Conservation (phyloP, 192 early-diverging fungal species). For the Paraglomus brasilianum region DNA sequence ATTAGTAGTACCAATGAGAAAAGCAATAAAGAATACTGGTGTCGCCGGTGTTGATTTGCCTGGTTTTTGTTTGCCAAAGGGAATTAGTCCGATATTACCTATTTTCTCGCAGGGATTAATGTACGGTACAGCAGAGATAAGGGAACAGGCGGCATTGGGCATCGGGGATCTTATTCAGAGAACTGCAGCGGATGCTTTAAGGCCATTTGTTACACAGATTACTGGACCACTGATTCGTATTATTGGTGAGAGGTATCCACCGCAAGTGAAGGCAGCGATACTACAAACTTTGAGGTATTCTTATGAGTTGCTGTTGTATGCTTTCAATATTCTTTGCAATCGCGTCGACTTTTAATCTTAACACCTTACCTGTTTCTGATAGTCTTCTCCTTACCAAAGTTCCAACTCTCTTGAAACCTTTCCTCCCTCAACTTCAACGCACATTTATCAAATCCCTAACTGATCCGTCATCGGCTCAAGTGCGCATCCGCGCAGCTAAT, state of each 20-base stretch:
- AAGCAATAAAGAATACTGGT: constrained; percentile 62
- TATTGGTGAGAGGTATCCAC: constrained; percentile 89
- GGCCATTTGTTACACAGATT: constrained; percentile 91
- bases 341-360: neutral
- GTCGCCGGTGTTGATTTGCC: constrained; percentile 58
- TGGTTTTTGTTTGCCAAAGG: constrained; percentile 92
- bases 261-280: constrained; percentile 92
- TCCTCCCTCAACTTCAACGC: constrained; percentile 97
- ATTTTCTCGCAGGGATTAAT: constrained; percentile 94
- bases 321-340: neutral
- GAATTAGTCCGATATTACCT: constrained; percentile 85
- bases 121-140: constrained; percentile 77
- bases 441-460: constrained; percentile 90
- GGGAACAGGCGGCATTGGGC: constrained; percentile 84
- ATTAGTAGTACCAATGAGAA: constrained; percentile 67
- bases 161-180: constrained; percentile 74
- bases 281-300: constrained; percentile 73
- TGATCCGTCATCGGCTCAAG: constrained; percentile 65
- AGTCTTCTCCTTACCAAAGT: constrained; percentile 79
- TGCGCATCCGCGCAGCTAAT: constrained; percentile 78
- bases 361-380: constrained; percentile 12
- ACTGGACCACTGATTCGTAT: constrained; percentile 98
- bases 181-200: constrained; percentile 74
- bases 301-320: neutral
- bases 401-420: constrained; percentile 87